A percentile compares a stretch with the other conserved stretches of the same genome.
phyloP scores from a whole-genome alignment of 1,284 basidiomycete genomes.

The Coniferiporia sulphurascens region DNA sequence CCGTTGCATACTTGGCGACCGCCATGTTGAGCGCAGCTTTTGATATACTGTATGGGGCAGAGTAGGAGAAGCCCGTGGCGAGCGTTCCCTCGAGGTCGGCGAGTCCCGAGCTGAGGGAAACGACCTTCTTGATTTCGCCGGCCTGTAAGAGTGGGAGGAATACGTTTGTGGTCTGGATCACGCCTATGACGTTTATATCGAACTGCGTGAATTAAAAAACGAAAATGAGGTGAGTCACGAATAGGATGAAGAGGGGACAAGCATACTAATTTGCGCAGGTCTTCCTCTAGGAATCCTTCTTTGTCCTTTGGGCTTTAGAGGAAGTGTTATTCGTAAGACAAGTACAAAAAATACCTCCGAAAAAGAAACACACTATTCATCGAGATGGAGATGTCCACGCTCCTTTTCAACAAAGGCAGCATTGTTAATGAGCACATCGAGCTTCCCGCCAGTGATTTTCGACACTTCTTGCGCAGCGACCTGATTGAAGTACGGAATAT shows the following conservation, averaged over 20 bases:
- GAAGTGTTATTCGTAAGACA: background rate
- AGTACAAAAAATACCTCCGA: background rate
- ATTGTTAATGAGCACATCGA: conserved; percentile 35
- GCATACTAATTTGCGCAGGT: conserved; percentile 23
- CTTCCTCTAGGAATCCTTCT: conserved; percentile 22
- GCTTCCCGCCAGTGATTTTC: conserved; percentile 27
- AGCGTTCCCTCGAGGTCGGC: conserved; percentile 29
- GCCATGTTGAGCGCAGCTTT: conserved; percentile 38
- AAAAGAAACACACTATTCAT: conserved; percentile 19
- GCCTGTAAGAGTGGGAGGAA: conserved; percentile 37
- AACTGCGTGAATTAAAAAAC: conserved; percentile 18
- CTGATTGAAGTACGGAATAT: conserved; percentile 1
- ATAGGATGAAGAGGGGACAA: conserved; percentile 11
- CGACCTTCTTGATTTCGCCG: conserved; percentile 33
- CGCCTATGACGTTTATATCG: conserved; percentile 35
- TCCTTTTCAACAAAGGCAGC: conserved; percentile 22
- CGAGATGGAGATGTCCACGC: conserved; percentile 12
- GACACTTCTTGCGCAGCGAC: conserved; percentile 23
- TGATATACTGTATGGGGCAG: conserved; percentile 30
- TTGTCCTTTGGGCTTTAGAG: background rate
- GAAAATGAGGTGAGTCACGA: background rate
- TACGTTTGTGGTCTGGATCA: conserved; percentile 32
- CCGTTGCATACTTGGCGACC: conserved; percentile 34
- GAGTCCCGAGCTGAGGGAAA: conserved; percentile 30
- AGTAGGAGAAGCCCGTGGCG: conserved; percentile 9